phyloP scores from a whole-genome alignment of 306 rosid genomes.

The Luffa acutangula region DNA sequence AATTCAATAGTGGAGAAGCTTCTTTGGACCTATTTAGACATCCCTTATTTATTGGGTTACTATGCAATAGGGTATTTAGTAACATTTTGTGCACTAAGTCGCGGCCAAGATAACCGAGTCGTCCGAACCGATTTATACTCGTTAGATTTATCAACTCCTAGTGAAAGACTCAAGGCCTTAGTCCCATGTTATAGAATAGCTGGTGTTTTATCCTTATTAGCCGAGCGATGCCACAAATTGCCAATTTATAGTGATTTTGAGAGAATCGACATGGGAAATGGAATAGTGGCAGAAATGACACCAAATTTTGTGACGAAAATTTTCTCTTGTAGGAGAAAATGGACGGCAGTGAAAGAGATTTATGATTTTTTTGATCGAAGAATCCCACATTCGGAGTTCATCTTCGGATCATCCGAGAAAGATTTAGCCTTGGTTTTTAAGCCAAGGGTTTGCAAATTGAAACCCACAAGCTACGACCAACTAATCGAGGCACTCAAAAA shows the following conservation, averaged over 20 bases:
- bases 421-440: conserved; percentile 43
- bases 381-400: conserved; percentile 66
- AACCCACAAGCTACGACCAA: conserved; percentile 41
- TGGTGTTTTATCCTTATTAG: conserved; percentile 34
- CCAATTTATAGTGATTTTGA: conserved; percentile 59
- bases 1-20: conserved; percentile 39
- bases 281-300: conserved; percentile 44
- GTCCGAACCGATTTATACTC: conserved; percentile 50
- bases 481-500: conserved; percentile 62
- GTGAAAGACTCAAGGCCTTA: conserved; percentile 55
- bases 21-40: conserved; percentile 59
- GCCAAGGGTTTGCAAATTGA: conserved; percentile 58
- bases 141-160: conserved; percentile 35
- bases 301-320: conserved; percentile 55
- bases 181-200: conserved; percentile 64
- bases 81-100: conserved; percentile 74
- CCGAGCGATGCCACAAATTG: conserved; percentile 39
- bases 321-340: conserved; percentile 39
- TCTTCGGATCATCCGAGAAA: conserved; percentile 25
- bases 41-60: conserved; percentile 75
- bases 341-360: conserved; percentile 60
- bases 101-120: conserved; percentile 26
- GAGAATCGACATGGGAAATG: conserved; percentile 40
- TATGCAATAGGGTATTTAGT: conserved; percentile 45
- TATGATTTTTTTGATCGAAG: conserved; percentile 71